Evolutionary conservation across 768 basidiomycete species (phyloP), one percentile per base, ranked within the genome.

Genomic region (Pleurotus giganteus): DNA sequence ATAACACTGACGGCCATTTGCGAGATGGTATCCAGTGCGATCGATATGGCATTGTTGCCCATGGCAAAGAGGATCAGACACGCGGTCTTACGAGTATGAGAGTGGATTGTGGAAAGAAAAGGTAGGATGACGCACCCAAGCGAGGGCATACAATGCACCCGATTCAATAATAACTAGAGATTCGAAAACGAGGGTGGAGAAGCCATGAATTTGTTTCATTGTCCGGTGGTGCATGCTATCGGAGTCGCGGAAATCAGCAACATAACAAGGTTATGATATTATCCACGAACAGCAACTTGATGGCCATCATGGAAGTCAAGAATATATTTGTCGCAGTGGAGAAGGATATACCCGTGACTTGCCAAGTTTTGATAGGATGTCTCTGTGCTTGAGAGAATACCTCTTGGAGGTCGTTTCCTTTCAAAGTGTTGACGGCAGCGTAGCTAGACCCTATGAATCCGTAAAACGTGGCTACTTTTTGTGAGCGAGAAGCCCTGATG

Each of bases 1-100:
- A 34, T 8, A 50, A 24, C 27, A 51, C 49, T 29, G 9, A 51
- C 49, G 31, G 49, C 49, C 49, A 51, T 51, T 24, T 51, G 49
- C 31, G 49, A 51, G n/a, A 51, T 51, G 19, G 24, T 51, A 36
- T 51, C 49, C 34, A 51, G 21, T 21, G 49, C 49, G 31, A 51
- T 51, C 34, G 49, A 15, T 8, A 21, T 34, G 31, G 23, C 49
- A 21, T 51, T 51, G 19, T 51, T 7, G 34, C 49, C 49, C 12
- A 51, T 19, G 32, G 31, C 29, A n/a, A 27, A 51, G 4, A 51
- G 34, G 12, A 51, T 24, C 6, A 51, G 34, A 19, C 37, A 51
- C 17, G 49, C 27, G 4, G 26, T 51, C 49, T 51, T 27, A 4
- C 4, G 15, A 8, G 7, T 37, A 8, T 51, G 4, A 36, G 31